Percentiles rank a stretch among this genome's conserved stretches.
phyloP scores from a whole-genome alignment of 202 grass and related monocot genomes.

The Setaria italica region DNA sequence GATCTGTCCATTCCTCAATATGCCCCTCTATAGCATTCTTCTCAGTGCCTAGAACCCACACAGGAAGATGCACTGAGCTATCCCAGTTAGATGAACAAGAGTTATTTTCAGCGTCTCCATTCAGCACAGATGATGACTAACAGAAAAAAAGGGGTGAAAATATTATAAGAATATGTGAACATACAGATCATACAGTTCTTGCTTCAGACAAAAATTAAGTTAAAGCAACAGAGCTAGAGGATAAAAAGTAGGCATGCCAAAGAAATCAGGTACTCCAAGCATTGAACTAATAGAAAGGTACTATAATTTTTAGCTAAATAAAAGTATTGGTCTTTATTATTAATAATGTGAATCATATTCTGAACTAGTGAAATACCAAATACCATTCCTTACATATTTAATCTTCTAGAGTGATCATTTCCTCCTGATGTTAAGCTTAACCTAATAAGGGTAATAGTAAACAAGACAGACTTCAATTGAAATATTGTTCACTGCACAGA shows the following conservation, averaged over 20 bases:
- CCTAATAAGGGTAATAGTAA: not conserved
- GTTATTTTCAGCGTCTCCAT: slow-evolving; percentile 21
- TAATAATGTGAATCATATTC: not conserved
- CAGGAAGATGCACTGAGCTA: slow-evolving; percentile 77
- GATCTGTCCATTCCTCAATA: slow-evolving; percentile 67
- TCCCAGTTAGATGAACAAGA: slow-evolving; percentile 60
- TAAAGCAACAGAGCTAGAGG: not conserved
- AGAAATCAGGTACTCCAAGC: not conserved
- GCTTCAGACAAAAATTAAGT: not conserved
- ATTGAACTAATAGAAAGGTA: not conserved
- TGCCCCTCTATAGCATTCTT: slow-evolving; percentile 70
- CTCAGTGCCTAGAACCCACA: slow-evolving; percentile 79
- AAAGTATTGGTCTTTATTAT: slow-evolving; percentile 3
- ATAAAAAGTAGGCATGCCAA: not conserved
- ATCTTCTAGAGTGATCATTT: not conserved
- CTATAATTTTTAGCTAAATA: not conserved
- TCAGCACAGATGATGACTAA: slow-evolving; percentile 44
- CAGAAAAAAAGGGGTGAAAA: slow-evolving; percentile 20
- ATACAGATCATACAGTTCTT: not conserved
- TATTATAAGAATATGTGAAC: slow-evolving; percentile 11
- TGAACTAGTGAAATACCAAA: slow-evolving; percentile 3
- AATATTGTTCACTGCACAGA: not conserved
- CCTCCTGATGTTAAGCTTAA: not conserved
- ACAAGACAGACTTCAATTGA: not conserved
- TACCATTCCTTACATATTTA: not conserved